These are phyloP conservation scores for Suillus brevipes DNA, from an alignment of 768 basidiomycete species.

Conservation along the genomic window DNA sequence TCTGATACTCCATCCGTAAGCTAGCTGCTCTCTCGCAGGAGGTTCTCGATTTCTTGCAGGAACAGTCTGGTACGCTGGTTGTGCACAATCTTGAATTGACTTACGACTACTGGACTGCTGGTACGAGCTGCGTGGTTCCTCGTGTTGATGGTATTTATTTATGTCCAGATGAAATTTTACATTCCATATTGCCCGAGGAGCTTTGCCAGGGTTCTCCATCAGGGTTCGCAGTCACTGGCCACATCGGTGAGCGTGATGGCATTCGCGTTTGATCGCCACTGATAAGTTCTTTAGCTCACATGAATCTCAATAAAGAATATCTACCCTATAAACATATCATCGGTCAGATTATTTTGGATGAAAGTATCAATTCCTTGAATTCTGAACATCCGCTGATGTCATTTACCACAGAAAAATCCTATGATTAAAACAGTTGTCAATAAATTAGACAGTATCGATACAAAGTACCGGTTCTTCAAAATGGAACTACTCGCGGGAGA, in stretches of 20 bases:
- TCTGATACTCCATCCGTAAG: slow-evolving; percentile 39
- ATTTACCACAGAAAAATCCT: slow-evolving; percentile 73
- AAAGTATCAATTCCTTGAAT: slow-evolving; percentile 37
- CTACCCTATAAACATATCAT: slow-evolving; percentile 89
- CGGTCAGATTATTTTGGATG: slow-evolving; percentile 90
- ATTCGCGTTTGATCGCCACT: not conserved
- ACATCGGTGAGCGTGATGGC: slow-evolving; percentile 68
- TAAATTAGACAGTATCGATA: slow-evolving; percentile 85
- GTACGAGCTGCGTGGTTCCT: slow-evolving; percentile 42
- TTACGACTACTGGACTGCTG: slow-evolving; percentile 89
- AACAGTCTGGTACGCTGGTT: slow-evolving; percentile 56
- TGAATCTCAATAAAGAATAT: slow-evolving; percentile 90
- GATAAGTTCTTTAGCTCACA: slow-evolving; percentile 59
- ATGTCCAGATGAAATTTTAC: slow-evolving; percentile 75
- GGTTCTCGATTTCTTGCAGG: slow-evolving; percentile 53
- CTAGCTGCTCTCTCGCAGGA: slow-evolving; percentile 68
- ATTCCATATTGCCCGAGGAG: slow-evolving; percentile 77
- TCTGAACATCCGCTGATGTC: slow-evolving; percentile 12
- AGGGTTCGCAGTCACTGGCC: slow-evolving; percentile 86
- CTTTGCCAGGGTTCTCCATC: slow-evolving; percentile 78
- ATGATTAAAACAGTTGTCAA: slow-evolving; percentile 88
- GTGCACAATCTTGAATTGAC: slow-evolving; percentile 62
- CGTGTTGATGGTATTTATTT: slow-evolving; percentile 7
- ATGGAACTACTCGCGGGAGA: slow-evolving; percentile 98
- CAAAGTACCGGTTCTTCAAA: slow-evolving; percentile 86